A percentile compares a stretch with the other conserved stretches of the same genome.
Evolutionary conservation across 176 grass and related monocot genomes (phyloP).

Genomic region (Aegilops bicornis): DNA sequence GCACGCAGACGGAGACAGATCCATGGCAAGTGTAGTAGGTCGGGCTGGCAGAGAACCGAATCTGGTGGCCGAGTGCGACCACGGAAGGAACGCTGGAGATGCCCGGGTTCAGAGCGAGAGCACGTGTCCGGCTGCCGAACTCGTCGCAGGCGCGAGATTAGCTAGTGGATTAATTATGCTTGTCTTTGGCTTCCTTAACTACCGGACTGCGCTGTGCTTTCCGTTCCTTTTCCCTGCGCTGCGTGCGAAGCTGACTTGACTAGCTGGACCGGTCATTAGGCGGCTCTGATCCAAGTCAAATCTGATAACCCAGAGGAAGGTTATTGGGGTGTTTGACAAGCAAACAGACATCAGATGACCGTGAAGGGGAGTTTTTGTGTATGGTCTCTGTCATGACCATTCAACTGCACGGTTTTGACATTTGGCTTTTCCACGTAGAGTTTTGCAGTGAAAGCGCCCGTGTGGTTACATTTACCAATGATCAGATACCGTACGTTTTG

Average conservation of each 20-base stretch:
- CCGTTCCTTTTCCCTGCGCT: slow-evolving; percentile 28
- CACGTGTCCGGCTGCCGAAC: neutral
- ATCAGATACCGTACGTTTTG: neutral
- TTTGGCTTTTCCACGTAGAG: neutral
- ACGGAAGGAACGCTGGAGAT: slow-evolving; percentile 36
- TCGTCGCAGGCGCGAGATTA: neutral
- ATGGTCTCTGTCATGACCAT: neutral
- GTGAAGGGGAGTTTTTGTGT: neutral
- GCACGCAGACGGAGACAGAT: neutral
- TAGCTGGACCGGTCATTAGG: neutral
- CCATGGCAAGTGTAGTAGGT: neutral
- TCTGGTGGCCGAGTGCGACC: neutral
- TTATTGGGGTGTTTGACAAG: slow-evolving; percentile 43
- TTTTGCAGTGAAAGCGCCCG: neutral
- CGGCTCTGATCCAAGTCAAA: slow-evolving; percentile 15
- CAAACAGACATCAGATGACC: neutral
- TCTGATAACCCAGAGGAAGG: neutral
- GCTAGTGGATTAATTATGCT: neutral
- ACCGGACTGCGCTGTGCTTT: neutral
- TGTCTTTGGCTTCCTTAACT: neutral
- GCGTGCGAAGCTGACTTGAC: slow-evolving; percentile 9
- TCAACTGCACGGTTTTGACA: neutral
- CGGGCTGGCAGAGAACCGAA: neutral
- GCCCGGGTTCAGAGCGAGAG: neutral
- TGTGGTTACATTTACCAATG: neutral